A percentile compares a stretch with the other conserved stretches of the same genome.
These are phyloP conservation scores for Tolypocladium cylindrosporum DNA, from an alignment of 2,329 filamentous ascomycete genomes.

Conservation along the genomic window DNA sequence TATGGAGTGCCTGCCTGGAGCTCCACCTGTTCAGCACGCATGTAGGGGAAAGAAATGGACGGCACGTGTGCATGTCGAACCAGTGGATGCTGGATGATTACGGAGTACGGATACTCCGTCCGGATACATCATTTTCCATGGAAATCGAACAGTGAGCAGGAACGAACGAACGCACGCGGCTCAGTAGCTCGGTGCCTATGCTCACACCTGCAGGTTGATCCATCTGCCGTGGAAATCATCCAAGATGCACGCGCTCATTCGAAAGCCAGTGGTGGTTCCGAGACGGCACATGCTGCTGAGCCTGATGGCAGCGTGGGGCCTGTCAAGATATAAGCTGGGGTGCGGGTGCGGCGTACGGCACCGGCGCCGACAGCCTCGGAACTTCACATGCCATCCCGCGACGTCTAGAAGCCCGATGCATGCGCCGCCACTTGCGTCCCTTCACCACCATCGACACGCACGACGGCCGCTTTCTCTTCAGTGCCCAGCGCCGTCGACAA, in stretches of 20 bases:
- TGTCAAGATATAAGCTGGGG: background rate
- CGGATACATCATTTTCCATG: no score
- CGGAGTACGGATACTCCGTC: no score
- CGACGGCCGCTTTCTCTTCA: background rate
- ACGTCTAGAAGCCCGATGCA: background rate
- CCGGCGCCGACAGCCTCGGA: conserved; percentile 1
- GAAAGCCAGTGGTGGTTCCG: background rate
- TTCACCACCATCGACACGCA: background rate
- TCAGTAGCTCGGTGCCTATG: background rate
- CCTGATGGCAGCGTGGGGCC: background rate
- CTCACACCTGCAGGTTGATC: background rate
- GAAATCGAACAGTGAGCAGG: background rate
- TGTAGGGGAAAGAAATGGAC: background rate
- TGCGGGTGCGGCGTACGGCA: background rate
- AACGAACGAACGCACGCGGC: background rate
- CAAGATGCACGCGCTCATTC: background rate
- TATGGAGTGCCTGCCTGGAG: background rate
- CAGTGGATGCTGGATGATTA: background rate
- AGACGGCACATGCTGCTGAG: background rate
- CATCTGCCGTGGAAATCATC: background rate
- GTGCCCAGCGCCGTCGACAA: background rate
- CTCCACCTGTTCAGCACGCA: background rate
- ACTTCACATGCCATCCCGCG: conserved; percentile 3
- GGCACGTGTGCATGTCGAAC: background rate
- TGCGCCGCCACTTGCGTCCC: background rate